A percentile compares a stretch with the other conserved stretches of the same genome.
Conservation (phyloP, 2,329 filamentous ascomycete genomes). For the Thyridium curvatum region DNA sequence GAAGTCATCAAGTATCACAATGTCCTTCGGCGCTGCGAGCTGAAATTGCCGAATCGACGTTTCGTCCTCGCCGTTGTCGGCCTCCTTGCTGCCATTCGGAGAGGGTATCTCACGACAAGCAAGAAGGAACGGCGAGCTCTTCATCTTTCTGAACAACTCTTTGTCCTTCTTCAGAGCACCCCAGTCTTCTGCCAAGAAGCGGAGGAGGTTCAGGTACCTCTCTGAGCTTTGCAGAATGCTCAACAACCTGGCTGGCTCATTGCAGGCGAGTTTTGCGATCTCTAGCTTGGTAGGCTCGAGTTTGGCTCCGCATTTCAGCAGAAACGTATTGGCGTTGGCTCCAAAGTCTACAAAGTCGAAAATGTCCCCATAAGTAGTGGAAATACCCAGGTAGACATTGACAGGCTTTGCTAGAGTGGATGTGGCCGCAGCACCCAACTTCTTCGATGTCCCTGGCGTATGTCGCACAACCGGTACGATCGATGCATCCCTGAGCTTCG, state of each 20-base stretch:
- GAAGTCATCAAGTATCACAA: conserved; percentile 82
- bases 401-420: conserved; percentile 59
- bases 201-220: conserved; percentile 79
- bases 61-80: conserved; percentile 53
- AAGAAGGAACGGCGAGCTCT: conserved; percentile 67
- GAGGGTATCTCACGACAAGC: conserved; percentile 69
- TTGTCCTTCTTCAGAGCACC: conserved; percentile 69
- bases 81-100: conserved; percentile 35
- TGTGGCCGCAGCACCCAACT: conserved; percentile 25
- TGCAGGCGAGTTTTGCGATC: conserved; percentile 75
- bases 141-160: conserved; percentile 70
- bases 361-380: conserved; percentile 70
- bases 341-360: conserved; percentile 98
- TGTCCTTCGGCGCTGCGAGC: conserved; percentile 63
- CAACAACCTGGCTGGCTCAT: conserved; percentile 75
- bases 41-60: conserved; percentile 70
- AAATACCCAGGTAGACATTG: conserved; percentile 73
- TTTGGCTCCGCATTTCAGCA: conserved; percentile 85
- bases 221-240: conserved; percentile 73
- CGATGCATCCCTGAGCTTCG: conserved; percentile 54
- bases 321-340: conserved; percentile 76
- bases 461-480: conserved; percentile 63
- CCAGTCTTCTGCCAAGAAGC: conserved; percentile 71
- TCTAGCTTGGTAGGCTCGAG: conserved; percentile 83
- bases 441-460: conserved; percentile 29